A percentile compares a stretch with the other conserved stretches of the same genome.
Evolutionary conservation across 2,329 filamentous ascomycete species (phyloP).

Genomic region (Hymenoscyphus repandus): DNA sequence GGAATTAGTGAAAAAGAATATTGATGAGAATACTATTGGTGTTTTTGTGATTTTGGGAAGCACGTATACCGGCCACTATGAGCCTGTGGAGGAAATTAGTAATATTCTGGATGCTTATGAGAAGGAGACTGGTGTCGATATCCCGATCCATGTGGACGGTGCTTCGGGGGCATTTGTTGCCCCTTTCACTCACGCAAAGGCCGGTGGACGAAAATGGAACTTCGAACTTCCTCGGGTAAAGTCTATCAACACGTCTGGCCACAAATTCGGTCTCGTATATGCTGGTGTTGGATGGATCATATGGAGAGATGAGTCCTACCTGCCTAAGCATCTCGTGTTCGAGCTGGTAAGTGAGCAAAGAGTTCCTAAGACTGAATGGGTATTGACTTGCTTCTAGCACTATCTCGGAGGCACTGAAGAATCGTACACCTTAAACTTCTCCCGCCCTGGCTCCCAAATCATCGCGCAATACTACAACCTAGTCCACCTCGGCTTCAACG

Average conservation of each 20-base stretch:
- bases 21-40: conserved; percentile 75
- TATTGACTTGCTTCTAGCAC: conserved; percentile 20
- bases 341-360: conserved; percentile 40
- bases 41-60: conserved; percentile 67
- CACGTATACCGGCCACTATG: conserved; percentile 70
- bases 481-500: conserved; percentile 62
- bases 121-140: conserved; percentile 54
- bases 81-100: conserved; percentile 64
- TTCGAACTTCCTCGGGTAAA: conserved; percentile 58
- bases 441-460: conserved; percentile 62
- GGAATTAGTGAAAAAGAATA: conserved; percentile 56
- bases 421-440: conserved; percentile 69
- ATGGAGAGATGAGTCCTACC: conserved; percentile 59
- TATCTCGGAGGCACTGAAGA: conserved; percentile 69
- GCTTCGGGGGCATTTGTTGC: conserved; percentile 58
- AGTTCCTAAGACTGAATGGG: neutral
- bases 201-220: conserved; percentile 55
- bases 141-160: conserved; percentile 64
- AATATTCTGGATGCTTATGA: conserved; percentile 60
- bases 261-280: conserved; percentile 60
- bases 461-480: conserved; percentile 71
- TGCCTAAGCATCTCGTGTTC: conserved; percentile 65
- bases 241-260: conserved; percentile 61
- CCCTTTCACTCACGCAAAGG: conserved; percentile 52
- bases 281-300: conserved; percentile 67